Evolutionary conservation across 768 basidiomycete species (phyloP), one percentile per base, ranked within the genome.

Genomic region (Arthromyces matolae): DNA sequence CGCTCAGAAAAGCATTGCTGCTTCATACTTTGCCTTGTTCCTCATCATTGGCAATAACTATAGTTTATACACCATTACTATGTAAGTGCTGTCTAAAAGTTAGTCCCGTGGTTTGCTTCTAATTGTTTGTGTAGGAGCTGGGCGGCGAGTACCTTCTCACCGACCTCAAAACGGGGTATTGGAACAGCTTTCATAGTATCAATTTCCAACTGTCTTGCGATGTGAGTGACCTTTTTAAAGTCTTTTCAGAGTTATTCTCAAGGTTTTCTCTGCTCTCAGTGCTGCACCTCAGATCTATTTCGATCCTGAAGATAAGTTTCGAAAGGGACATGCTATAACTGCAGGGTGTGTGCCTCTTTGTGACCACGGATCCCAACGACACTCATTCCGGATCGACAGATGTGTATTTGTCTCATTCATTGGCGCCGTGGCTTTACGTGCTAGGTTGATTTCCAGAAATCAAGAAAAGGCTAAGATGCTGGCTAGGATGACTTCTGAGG

Each of bases 121-220:
- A n/a, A n/a, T n/a, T n/a, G n/a, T n/a, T n/a, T n/a, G n/a, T n/a
- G n/a, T 51, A 77, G 76, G 76, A 76, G 73, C 55, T 79, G 78
- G 78, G 77, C 77, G 16, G 74, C 77, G 9, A 79, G 78, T 56
- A 65, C 69, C 1, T 77, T 81, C 55, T 73, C 78, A 5, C 77
- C 76, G 8, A 80, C 77, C 8, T 76, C 74, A 2, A 79, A 80
- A 55, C 69, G 78, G 22, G 78, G 77, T 28, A 78, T 79, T 41
- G 77, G 78, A 5, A 77, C 76, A 1, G 77, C 77, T 3, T 80
- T 79, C 57, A 78, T 78, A 35, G 76, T 79, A 20, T 79, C 77
- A 4, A 71, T 81, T 47, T 77, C 77, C n/a, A 79, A 79, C 55
- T 75, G 72, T 49, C 67, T 79, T 24, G 42, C 14, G 20, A 10